Evolutionary conservation across 352 stramenopile genomes (phyloP).

Genomic region (Aphanomyces cochlioides): DNA sequence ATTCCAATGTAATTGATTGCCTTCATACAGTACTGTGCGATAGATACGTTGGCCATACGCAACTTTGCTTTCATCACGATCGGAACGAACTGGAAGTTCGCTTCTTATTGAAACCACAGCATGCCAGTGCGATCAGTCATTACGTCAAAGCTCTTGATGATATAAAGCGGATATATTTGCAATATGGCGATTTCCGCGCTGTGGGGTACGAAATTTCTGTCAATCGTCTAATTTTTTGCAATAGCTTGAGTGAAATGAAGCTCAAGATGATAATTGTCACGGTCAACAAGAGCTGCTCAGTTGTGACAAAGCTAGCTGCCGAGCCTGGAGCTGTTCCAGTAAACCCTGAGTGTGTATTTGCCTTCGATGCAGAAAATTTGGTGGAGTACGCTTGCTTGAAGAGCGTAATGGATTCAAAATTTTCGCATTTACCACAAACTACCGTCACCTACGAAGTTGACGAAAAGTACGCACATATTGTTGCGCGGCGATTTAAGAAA

Average conservation of each 20-base stretch:
- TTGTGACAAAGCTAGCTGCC: background rate
- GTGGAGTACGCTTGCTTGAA: background rate
- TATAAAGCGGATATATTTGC: conserved; percentile 13
- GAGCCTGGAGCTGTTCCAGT: background rate
- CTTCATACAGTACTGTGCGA: conserved; percentile 1
- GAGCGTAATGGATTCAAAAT: background rate
- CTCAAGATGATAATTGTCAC: conserved; percentile 3
- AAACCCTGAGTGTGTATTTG: conserved; percentile 8
- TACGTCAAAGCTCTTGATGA: conserved; percentile 10
- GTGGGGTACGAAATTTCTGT: conserved; percentile 11
- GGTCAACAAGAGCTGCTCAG: background rate
- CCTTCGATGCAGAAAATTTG: background rate
- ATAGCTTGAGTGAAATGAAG: background rate
- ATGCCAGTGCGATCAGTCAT: conserved; percentile 8
- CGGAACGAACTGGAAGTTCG: conserved; percentile 17
- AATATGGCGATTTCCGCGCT: conserved; percentile 3
- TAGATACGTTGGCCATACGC: background rate
- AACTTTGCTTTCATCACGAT: conserved; percentile 9
- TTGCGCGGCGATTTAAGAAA: background rate
- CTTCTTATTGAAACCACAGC: background rate
- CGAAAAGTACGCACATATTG: background rate
- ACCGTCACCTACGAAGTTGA: background rate
- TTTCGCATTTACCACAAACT: background rate
- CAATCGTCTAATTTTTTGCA: no score
- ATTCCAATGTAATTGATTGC: background rate